Conservation (phyloP, 169 alveolate species). For the Plasmodium fragile region DNA sequence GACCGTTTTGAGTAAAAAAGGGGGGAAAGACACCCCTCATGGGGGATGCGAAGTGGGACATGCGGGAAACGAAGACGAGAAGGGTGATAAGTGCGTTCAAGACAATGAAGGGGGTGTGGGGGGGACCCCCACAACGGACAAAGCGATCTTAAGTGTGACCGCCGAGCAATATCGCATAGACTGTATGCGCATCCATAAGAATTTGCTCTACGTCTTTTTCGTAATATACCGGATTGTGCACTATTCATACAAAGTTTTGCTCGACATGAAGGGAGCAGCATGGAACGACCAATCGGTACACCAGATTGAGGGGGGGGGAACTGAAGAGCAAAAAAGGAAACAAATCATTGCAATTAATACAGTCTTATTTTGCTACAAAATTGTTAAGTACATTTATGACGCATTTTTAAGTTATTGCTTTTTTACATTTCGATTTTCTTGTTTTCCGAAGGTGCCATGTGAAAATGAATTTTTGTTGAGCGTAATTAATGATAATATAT, state of each 20-base stretch:
- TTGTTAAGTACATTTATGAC: slow-evolving; percentile 58
- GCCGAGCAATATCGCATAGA: slow-evolving; percentile 8
- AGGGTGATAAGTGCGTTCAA: background rate
- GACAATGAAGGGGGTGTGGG: background rate
- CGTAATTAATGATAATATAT: slow-evolving; percentile 39
- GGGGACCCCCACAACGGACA: background rate
- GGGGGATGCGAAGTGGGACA: background rate
- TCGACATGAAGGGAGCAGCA: slow-evolving; percentile 10
- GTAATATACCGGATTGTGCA: slow-evolving; percentile 33
- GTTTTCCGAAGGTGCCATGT: slow-evolving; percentile 18
- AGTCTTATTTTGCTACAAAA: slow-evolving; percentile 41
- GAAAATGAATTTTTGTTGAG: slow-evolving; percentile 25
- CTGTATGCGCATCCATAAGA: slow-evolving; percentile 60
- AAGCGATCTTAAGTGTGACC: slow-evolving; percentile 14
- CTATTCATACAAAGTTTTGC: slow-evolving; percentile 30
- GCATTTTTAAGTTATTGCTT: slow-evolving; percentile 67
- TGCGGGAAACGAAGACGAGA: background rate
- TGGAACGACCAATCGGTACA: background rate
- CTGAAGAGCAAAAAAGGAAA: slow-evolving; percentile 11
- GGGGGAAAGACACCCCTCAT: background rate
- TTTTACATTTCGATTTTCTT: slow-evolving; percentile 49
- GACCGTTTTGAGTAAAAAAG: background rate
- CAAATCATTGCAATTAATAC: slow-evolving; percentile 21
- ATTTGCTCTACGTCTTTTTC: slow-evolving; percentile 27
- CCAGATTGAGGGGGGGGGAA: background rate